These are phyloP conservation scores for Pseudogymnoascus sp. DNA, from an alignment of 2,329 filamentous ascomycete genomes.

Conservation along the genomic window DNA sequence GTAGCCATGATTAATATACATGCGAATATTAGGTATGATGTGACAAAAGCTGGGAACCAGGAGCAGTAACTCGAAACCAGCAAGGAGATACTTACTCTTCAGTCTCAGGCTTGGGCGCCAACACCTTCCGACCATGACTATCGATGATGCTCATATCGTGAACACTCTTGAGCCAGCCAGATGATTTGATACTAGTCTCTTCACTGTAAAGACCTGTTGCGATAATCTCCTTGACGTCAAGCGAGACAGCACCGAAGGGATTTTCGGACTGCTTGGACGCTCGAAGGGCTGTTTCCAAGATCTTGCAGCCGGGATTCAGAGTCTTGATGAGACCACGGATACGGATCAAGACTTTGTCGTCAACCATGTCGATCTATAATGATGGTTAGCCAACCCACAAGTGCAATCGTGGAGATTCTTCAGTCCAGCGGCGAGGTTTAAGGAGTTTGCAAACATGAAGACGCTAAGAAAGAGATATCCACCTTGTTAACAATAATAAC, in stretches of 20 bases:
- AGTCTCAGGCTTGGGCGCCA: conserved; percentile 63
- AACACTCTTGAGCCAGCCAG: conserved; percentile 64
- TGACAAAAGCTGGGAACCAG: neutral
- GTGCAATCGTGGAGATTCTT: neutral
- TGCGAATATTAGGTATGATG: neutral
- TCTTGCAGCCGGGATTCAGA: conserved; percentile 60
- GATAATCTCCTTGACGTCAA: conserved; percentile 54
- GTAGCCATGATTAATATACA: conserved; percentile 5
- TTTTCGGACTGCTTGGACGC: conserved; percentile 31
- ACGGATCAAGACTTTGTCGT: conserved; percentile 36
- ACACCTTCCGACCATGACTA: conserved; percentile 44
- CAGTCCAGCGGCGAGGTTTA: neutral
- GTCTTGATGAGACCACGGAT: conserved; percentile 49
- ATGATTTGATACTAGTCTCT: conserved; percentile 54
- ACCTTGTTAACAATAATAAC: conserved; percentile 66
- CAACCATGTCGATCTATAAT: conserved; percentile 28
- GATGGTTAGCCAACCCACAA: neutral
- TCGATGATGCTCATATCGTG: conserved; percentile 60
- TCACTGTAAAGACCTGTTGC: conserved; percentile 60
- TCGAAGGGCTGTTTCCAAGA: conserved; percentile 55
- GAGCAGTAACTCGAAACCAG: neutral
- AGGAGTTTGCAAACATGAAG: neutral
- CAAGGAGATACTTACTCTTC: conserved; percentile 43
- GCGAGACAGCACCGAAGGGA: neutral
- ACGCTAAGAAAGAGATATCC: conserved; percentile 37